Conservation (phyloP, 805 yeast genomes). For the Saccharomyces paradoxus region DNA sequence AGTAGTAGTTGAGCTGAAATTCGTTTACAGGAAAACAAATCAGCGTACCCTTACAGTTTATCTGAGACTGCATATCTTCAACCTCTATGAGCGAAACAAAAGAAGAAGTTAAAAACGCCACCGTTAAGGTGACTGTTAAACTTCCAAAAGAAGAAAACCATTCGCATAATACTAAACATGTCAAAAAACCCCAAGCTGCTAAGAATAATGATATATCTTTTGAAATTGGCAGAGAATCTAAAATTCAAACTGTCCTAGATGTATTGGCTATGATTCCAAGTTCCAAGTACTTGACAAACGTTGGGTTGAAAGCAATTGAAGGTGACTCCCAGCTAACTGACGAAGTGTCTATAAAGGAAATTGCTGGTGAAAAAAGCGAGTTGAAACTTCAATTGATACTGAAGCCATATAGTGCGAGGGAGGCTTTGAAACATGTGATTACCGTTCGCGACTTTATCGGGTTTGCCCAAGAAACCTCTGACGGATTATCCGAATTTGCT, state of each 20-base stretch:
- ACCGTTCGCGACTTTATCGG: constrained; percentile 30
- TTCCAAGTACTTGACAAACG: constrained; percentile 26
- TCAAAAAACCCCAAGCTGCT: constrained; percentile 9
- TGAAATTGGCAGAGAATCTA: constrained; percentile 22
- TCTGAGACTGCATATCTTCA: neutral
- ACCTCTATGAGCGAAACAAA: neutral
- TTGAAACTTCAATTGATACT: constrained; percentile 16
- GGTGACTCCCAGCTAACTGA: constrained; percentile 15
- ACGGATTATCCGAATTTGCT: constrained; percentile 28
- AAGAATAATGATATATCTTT: constrained; percentile 13
- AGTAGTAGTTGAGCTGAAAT: neutral
- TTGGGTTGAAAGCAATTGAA: constrained; percentile 13
- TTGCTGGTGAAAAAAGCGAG: constrained; percentile 4
- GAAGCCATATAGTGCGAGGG: constrained; percentile 26
- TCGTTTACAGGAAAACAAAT: neutral
- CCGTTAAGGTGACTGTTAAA: constrained; percentile 16
- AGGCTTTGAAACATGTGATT: constrained; percentile 25
- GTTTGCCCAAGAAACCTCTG: constrained; percentile 26
- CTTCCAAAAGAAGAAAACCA: constrained; percentile 11
- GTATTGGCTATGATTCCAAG: constrained; percentile 20
- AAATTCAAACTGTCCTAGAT: constrained; percentile 20
- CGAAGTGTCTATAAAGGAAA: constrained; percentile 13
- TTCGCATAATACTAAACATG: neutral
- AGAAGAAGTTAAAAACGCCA: constrained; percentile 1
- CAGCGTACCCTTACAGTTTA: neutral